phyloP scores from a whole-genome alignment of 2,329 filamentous ascomycete genomes.

The Talaromyces sp. region DNA sequence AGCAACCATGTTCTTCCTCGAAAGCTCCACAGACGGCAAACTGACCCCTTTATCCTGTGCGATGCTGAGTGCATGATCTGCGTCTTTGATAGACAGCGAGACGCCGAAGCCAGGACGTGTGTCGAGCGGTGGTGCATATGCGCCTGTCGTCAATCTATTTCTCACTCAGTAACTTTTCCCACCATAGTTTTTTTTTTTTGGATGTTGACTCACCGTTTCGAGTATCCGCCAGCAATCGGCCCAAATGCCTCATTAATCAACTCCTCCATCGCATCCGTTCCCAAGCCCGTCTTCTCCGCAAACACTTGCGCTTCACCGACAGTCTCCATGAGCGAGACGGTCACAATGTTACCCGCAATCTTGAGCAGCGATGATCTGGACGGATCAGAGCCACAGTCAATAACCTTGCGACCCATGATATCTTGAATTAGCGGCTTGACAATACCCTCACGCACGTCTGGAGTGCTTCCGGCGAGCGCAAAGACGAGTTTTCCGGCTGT shows the following conservation, averaged over 20 bases:
- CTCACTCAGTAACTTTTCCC: not conserved
- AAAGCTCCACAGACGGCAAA: constrained; percentile 28
- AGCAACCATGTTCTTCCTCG: constrained; percentile 29
- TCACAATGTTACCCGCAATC: constrained; percentile 41
- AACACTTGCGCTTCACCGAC: constrained; percentile 43
- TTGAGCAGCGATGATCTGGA: constrained; percentile 39
- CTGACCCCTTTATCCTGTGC: constrained; percentile 25
- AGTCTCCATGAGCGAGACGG: constrained; percentile 40
- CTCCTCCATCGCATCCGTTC: constrained; percentile 35
- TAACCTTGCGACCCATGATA: constrained; percentile 39
- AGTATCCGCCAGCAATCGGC: constrained; percentile 37
- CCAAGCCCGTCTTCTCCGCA: constrained; percentile 41
- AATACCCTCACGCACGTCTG: constrained; percentile 19
- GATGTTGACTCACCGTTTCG: constrained; percentile 29
- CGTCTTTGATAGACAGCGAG: constrained; percentile 33
- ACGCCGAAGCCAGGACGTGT: constrained; percentile 32
- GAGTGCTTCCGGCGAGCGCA: constrained; percentile 34
- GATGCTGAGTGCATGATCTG: constrained; percentile 28
- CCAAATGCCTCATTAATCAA: constrained; percentile 41
- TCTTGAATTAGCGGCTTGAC: constrained; percentile 38
- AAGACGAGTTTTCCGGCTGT: constrained; percentile 42
- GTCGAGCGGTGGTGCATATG: constrained; percentile 33
- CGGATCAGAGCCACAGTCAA: constrained; percentile 40
- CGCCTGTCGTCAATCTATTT: constrained; percentile 35
- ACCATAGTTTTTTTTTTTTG: not conserved